Evolutionary conservation across 805 yeast genomes (phyloP).

Genomic region (Schizosaccharomyces pombe): ASM294v3 CU329670.1:3144001-3144500

Average conservation of each 20-base stretch:
- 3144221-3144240: neutral
- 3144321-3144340: too few species aligned
- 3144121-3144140: neutral
- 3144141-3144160: neutral
- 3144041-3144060: neutral
- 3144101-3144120: too few species aligned
- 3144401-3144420: too few species aligned
- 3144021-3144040: neutral
- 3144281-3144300: neutral
- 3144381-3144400: too few species aligned
- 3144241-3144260: neutral
- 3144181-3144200: neutral
- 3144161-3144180: neutral
- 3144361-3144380: too few species aligned
- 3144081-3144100: neutral
- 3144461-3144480: too few species aligned
- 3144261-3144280: neutral
- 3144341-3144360: too few species aligned
- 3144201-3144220: neutral
- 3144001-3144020: neutral
- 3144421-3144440: too few species aligned
- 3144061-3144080: neutral
- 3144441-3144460: too few species aligned
- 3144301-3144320: neutral
- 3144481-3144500: too few species aligned